Conservation (phyloP, 2,329 filamentous ascomycete species). For the Colletotrichum sp. region DNA sequence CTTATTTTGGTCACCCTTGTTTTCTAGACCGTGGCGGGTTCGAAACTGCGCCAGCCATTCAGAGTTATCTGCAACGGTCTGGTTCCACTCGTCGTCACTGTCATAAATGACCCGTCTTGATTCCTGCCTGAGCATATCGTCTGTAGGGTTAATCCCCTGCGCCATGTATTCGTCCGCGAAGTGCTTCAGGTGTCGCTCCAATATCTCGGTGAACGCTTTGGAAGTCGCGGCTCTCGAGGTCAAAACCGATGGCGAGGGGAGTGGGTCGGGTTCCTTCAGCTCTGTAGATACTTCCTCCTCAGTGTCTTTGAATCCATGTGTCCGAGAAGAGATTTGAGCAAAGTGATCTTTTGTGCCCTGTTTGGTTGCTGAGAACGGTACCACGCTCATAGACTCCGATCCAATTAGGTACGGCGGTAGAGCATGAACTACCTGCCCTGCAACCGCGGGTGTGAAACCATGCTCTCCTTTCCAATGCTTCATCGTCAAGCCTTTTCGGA, state of each 20-base stretch:
- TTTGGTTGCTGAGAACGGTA: slow-evolving; percentile 32
- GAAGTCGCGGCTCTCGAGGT: slow-evolving; percentile 1
- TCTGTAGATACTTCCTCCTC: not conserved
- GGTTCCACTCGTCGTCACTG: slow-evolving; percentile 28
- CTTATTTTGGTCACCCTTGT: not conserved
- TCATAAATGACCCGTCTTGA: slow-evolving; percentile 29
- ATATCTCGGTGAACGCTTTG: not conserved
- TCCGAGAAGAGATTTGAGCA: slow-evolving; percentile 17
- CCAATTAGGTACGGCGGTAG: slow-evolving; percentile 32
- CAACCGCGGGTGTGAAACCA: slow-evolving; percentile 27
- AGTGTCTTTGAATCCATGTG: not conserved
- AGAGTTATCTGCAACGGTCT: slow-evolving; percentile 31
- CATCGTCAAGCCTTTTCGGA: slow-evolving; percentile 30
- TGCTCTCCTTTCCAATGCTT: slow-evolving; percentile 32
- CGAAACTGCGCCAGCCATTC: slow-evolving; percentile 32
- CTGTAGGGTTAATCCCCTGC: slow-evolving; percentile 8
- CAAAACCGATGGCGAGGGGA: not conserved
- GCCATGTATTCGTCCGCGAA: not conserved
- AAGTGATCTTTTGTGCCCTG: slow-evolving; percentile 26
- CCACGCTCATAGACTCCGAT: slow-evolving; percentile 22
- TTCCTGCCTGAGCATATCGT: slow-evolving; percentile 32
- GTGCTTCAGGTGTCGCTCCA: not conserved
- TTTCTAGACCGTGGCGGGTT: not conserved
- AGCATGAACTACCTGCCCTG: slow-evolving; percentile 25
- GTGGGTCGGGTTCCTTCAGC: not conserved